Conservation (phyloP, 257 asterid genomes). For the Gardenia jasminoides region DNA sequence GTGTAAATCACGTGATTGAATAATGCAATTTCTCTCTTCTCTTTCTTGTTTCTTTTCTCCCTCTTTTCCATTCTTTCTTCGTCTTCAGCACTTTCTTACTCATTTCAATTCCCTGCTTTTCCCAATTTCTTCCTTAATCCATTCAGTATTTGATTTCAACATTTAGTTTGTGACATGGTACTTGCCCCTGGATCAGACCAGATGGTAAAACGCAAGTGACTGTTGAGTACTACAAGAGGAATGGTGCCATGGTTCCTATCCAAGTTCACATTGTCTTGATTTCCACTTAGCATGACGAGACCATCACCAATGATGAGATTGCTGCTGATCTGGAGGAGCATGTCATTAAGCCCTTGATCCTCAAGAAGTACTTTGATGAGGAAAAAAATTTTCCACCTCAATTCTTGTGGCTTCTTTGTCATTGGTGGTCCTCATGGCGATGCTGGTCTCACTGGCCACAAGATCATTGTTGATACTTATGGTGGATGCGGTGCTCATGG, state of each 20-base stretch:
- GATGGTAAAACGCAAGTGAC: constrained; percentile 68
- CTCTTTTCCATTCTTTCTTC: no score
- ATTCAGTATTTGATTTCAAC: no score
- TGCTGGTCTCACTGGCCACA: constrained; percentile 66
- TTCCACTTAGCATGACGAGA: constrained; percentile 65
- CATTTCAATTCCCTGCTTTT: no score
- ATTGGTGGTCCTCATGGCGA: constrained; percentile 69
- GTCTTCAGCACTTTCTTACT: no score
- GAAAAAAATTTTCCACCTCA: constrained; percentile 60
- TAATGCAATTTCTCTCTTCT: no score
- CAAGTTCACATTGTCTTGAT: constrained; percentile 59
- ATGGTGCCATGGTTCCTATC: constrained; percentile 60
- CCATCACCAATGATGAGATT: constrained; percentile 59
- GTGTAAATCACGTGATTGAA: no score
- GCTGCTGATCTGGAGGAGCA: constrained; percentile 59
- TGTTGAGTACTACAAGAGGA: constrained; percentile 55
- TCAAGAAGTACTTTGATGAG: constrained; percentile 62
- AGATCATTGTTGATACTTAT: constrained; percentile 56
- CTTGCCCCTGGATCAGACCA: constrained; percentile 65
- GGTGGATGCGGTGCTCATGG: constrained; percentile 74
- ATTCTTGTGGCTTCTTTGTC: constrained; percentile 57
- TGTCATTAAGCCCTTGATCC: constrained; percentile 59
- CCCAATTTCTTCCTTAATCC: no score
- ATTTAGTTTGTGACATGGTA: no score
- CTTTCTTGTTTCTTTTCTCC: no score